These are phyloP conservation scores for Whalleya microplaca DNA, from an alignment of 2,329 filamentous ascomycete genomes.

Conservation along the genomic window DNA sequence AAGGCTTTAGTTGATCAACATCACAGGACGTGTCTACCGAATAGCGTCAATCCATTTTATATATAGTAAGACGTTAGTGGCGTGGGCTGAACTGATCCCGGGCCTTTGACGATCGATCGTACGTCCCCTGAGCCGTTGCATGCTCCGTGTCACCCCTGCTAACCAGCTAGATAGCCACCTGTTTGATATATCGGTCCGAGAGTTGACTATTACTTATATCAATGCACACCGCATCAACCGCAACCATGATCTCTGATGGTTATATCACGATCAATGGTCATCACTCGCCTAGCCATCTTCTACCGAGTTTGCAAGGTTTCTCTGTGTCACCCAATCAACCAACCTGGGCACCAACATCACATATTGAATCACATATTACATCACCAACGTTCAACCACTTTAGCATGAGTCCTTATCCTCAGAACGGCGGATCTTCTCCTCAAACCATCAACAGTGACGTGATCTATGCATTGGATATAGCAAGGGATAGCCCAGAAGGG, in stretches of 20 bases:
- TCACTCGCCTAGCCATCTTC: background rate
- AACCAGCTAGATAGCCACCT: background rate
- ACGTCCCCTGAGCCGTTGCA: background rate
- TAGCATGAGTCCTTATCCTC: constrained; percentile 17
- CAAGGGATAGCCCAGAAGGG: constrained; percentile 72
- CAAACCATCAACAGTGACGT: constrained; percentile 48
- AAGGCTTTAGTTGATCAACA: background rate
- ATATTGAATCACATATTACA: constrained; percentile 11
- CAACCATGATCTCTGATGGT: background rate
- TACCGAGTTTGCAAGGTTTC: constrained; percentile 3
- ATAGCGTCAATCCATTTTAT: background rate
- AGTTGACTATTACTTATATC: background rate
- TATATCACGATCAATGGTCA: background rate
- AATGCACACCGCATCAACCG: background rate
- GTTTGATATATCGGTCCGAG: background rate
- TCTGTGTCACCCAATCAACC: background rate
- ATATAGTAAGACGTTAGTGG: background rate
- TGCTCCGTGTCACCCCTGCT: background rate
- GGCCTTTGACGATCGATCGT: background rate
- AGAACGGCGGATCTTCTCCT: constrained; percentile 13
- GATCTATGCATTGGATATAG: constrained; percentile 73
- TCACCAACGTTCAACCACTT: constrained; percentile 19
- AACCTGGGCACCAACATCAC: constrained; percentile 15
- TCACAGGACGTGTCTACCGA: background rate
- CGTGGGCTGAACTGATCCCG: background rate